A percentile compares a stretch with the other conserved stretches of the same genome.
These are phyloP conservation scores for Aspergillus calidoustus DNA, from an alignment of 2,329 filamentous ascomycete species.

Conservation along the genomic window DNA sequence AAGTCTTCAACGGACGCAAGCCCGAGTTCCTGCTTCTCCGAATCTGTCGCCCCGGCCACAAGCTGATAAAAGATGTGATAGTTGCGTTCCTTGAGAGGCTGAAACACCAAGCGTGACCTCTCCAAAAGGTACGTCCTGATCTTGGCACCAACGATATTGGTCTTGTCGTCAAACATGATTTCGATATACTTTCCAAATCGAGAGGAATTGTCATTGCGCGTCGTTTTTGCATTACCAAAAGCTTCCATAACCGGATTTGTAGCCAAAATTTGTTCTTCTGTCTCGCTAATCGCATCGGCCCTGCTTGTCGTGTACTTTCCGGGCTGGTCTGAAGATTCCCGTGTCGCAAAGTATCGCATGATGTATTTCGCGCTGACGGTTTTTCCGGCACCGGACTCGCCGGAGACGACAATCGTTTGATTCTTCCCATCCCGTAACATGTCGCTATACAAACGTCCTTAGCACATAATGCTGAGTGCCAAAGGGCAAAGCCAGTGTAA, in stretches of 20 bases:
- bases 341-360: conserved; percentile 98
- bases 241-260: conserved; percentile 99
- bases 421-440: conserved; percentile 96
- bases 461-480: conserved; percentile 42
- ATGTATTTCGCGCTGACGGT: conserved; percentile 99
- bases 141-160: conserved; percentile 96
- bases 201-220: conserved; percentile 97
- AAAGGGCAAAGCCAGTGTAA: background rate
- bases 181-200: conserved; percentile 99
- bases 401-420: conserved; percentile 98
- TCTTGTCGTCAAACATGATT: conserved; percentile 96
- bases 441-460: conserved; percentile 62
- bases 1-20: conserved; percentile 86
- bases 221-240: conserved; percentile 99
- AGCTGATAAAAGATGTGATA: conserved; percentile 99
- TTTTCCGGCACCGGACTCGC: conserved; percentile 97
- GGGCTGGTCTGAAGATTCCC: conserved; percentile 89
- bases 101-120: conserved; percentile 93
- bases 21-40: conserved; percentile 77
- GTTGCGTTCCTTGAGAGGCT: conserved; percentile 95
- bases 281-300: conserved; percentile 87
- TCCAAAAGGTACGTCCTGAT: conserved; percentile 96
- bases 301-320: conserved; percentile 76
- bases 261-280: conserved; percentile 95
- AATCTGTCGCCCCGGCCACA: conserved; percentile 85